A percentile compares a stretch with the other conserved stretches of the same genome.
Evolutionary conservation across 768 basidiomycete species (phyloP).

Genomic region (Royoungia palumana): DNA sequence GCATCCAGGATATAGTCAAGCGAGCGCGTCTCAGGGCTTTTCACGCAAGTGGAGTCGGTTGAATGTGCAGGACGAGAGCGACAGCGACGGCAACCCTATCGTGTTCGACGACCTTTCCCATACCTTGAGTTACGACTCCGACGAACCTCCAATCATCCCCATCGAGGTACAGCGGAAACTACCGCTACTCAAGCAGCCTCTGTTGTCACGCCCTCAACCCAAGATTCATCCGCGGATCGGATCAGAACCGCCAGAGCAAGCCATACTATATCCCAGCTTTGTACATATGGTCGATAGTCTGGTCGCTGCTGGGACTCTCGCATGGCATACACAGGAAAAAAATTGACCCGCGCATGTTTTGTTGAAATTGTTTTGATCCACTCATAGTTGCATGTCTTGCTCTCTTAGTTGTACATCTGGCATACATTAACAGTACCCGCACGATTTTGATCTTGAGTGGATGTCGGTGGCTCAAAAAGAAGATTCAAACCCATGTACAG

Average conservation of each 20-base stretch:
- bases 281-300: conserved; percentile 22
- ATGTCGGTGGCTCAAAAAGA: no score
- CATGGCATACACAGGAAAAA: not conserved
- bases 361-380: not conserved
- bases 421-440: no score
- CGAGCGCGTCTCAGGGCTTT: conserved; percentile 10
- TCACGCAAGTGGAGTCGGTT: conserved; percentile 34
- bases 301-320: conserved; percentile 16
- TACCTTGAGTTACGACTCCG: not conserved
- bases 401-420: no score
- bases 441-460: no score
- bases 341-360: not conserved
- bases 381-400: conserved; percentile 1
- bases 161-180: conserved; percentile 14
- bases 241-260: conserved; percentile 11
- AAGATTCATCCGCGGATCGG: conserved; percentile 13
- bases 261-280: conserved; percentile 22
- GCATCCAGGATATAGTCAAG: conserved; percentile 8
- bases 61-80: conserved; percentile 22
- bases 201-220: conserved; percentile 26
- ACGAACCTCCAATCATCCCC: not conserved
- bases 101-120: conserved; percentile 24
- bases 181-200: not conserved
- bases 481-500: not conserved
- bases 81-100: conserved; percentile 12